Evolutionary conservation across 176 grass and related monocot species (phyloP).

Genomic region (Luzula sylvatica): DNA sequence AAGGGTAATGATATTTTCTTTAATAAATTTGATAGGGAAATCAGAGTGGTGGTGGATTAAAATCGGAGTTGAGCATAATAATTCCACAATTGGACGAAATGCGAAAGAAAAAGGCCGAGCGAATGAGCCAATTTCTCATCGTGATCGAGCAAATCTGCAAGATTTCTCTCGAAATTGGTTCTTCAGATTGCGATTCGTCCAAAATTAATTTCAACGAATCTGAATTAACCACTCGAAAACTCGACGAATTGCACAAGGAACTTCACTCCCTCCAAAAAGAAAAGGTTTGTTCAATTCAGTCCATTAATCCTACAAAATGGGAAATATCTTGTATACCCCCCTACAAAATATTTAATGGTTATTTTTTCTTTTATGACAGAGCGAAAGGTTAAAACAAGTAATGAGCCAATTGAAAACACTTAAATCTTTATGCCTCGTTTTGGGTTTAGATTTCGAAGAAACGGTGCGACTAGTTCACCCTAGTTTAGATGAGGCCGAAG

Average conservation of each 20-base stretch:
- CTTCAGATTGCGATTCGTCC: constrained; percentile 40
- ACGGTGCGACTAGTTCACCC: constrained; percentile 60
- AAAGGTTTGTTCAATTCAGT: constrained; percentile 72
- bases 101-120: constrained; percentile 54
- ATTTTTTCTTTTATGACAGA: constrained; percentile 39
- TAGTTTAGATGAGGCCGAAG: constrained; percentile 56
- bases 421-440: constrained; percentile 61
- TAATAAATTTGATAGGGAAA: constrained; percentile 34
- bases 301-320: no score
- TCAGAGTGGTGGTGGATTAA: constrained; percentile 49
- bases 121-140: constrained; percentile 69
- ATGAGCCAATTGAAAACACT: constrained; percentile 53
- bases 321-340: no score
- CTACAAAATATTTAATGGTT: no score
- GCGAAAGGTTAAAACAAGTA: constrained; percentile 58
- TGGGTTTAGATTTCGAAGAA: constrained; percentile 66
- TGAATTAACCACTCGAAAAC: constrained; percentile 65
- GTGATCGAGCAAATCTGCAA: constrained; percentile 72
- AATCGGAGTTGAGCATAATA: constrained; percentile 52
- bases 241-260: constrained; percentile 63
- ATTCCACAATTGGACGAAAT: constrained; percentile 67
- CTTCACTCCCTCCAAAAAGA: constrained; percentile 74
- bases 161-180: constrained; percentile 51
- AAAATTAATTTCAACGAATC: constrained; percentile 56
- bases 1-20: neutral